These are phyloP conservation scores for Starmerella apicola DNA, from an alignment of 805 yeast species.

Conservation along the genomic window DNA sequence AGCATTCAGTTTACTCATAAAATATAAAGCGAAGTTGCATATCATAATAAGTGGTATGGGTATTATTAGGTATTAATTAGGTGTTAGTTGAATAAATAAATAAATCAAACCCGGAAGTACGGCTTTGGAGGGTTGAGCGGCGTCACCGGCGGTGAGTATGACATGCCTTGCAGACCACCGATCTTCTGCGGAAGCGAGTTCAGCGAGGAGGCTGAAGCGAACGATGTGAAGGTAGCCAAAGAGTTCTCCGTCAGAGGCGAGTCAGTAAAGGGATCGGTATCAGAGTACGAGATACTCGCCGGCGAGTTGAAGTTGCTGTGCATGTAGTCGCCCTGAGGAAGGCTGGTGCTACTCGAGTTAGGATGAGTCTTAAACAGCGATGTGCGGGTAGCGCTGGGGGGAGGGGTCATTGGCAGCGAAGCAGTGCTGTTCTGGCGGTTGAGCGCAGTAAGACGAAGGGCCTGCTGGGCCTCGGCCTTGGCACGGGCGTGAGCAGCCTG, in stretches of 20 bases:
- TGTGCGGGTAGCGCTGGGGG: slow-evolving; percentile 26
- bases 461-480: slow-evolving; percentile 13
- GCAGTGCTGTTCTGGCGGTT: slow-evolving; percentile 12
- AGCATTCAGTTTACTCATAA: no score
- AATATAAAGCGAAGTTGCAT: no score
- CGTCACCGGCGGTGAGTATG: slow-evolving; percentile 21
- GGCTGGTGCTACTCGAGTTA: background rate
- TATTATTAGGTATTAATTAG: no score
- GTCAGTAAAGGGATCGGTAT: slow-evolving; percentile 9
- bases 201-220: slow-evolving; percentile 15
- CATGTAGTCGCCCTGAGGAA: background rate
- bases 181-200: slow-evolving; percentile 8
- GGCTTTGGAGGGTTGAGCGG: slow-evolving; percentile 21
- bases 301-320: slow-evolving; percentile 17
- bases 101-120: slow-evolving; percentile 13
- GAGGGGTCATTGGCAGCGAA: slow-evolving; percentile 26
- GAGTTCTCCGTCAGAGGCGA: slow-evolving; percentile 18
- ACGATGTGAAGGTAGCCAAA: slow-evolving; percentile 14
- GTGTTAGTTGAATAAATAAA: slow-evolving; percentile 2
- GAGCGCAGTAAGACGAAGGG: slow-evolving; percentile 8
- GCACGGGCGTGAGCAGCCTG: slow-evolving; percentile 12
- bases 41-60: no score
- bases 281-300: slow-evolving; percentile 3
- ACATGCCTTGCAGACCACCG: slow-evolving; percentile 9
- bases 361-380: slow-evolving; percentile 8